Conservation (phyloP, 179 eudicot genomes). For the Corrigiola litoralis region DNA sequence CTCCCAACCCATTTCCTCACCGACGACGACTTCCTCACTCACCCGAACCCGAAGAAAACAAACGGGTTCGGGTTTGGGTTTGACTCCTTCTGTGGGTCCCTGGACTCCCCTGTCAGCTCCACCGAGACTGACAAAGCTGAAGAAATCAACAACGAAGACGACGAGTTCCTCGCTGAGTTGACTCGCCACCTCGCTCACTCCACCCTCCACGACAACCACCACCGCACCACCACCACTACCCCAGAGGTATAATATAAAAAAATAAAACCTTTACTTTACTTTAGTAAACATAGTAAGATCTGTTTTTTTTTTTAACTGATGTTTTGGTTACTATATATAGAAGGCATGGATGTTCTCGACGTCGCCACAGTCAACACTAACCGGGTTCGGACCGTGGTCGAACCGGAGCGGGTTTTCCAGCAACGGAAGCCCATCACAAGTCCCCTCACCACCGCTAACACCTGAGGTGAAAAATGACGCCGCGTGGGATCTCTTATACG, state of each 20-base stretch:
- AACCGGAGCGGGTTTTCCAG: conserved; percentile 41
- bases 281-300: background rate
- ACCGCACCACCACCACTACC: background rate
- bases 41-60: background rate
- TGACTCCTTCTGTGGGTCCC: conserved; percentile 27
- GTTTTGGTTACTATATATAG: conserved; percentile 15
- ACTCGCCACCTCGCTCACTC: conserved; percentile 44
- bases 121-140: conserved; percentile 42
- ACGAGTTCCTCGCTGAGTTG: conserved; percentile 36
- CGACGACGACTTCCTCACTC: conserved; percentile 42
- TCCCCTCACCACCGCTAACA: conserved; percentile 39
- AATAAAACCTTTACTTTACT: too few species aligned
- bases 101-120: conserved; percentile 38
- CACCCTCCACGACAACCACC: conserved; percentile 22
- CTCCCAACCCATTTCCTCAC: conserved; percentile 60
- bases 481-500: conserved; percentile 57
- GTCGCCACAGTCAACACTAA: conserved; percentile 79
- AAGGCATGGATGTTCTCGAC: conserved; percentile 43
- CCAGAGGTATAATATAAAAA: conserved; percentile 20
- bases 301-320: background rate
- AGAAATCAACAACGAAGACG: conserved; percentile 27
- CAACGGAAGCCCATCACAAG: conserved; percentile 48
- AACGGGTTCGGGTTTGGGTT: conserved; percentile 9
- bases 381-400: conserved; percentile 33
- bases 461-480: conserved; percentile 29